Conservation (phyloP, 495 filamentous ascomycete genomes). For the Parathielavia appendiculata region DNA sequence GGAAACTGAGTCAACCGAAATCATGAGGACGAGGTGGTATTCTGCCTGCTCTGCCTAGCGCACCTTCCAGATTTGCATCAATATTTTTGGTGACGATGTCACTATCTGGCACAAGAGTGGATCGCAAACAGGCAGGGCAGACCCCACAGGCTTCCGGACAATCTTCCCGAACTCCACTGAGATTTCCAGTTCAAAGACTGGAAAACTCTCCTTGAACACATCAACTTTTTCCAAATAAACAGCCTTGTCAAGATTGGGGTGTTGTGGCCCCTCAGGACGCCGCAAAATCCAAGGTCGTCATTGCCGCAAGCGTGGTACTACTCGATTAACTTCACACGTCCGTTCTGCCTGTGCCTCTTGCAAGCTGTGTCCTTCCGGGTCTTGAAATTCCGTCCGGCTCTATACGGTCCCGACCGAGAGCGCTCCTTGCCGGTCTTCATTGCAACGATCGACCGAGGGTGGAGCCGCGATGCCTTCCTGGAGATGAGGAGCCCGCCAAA, state of each 20-base stretch:
- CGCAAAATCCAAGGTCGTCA: neutral
- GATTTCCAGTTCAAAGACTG: neutral
- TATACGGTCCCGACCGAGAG: slow-evolving; percentile 9
- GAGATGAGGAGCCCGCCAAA: slow-evolving; percentile 10
- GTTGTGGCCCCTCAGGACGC: neutral
- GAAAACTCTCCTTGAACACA: neutral
- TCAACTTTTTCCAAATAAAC: neutral
- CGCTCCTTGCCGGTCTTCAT: neutral
- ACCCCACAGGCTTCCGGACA: neutral
- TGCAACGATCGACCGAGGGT: neutral
- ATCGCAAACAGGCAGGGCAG: slow-evolving; percentile 8
- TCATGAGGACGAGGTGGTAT: neutral
- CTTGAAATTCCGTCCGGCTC: neutral
- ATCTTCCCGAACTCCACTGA: neutral
- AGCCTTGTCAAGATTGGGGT: neutral
- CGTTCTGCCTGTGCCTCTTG: neutral
- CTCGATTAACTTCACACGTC: neutral
- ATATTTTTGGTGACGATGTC: neutral
- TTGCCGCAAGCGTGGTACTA: neutral
- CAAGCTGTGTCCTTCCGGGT: neutral
- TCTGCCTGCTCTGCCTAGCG: slow-evolving; percentile 9
- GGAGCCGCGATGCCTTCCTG: slow-evolving; percentile 3
- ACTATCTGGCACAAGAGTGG: neutral
- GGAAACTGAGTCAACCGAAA: neutral
- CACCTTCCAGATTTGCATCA: slow-evolving; percentile 8